phyloP scores from a whole-genome alignment of 2,329 filamentous ascomycete genomes.

The Colletotrichum sp. region DNA sequence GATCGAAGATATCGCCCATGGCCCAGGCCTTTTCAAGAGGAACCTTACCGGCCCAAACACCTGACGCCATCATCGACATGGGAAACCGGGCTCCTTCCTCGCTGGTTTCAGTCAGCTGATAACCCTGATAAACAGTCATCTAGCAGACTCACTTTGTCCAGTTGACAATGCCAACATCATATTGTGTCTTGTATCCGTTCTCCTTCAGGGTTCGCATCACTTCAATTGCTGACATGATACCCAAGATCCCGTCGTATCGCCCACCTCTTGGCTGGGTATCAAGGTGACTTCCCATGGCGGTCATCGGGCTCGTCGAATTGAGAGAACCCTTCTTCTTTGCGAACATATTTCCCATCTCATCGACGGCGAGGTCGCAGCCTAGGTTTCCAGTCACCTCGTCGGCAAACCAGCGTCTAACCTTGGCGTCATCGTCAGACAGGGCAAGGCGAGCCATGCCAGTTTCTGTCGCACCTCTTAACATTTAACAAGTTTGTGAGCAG shows the following conservation, averaged over 20 bases:
- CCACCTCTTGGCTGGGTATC: slow-evolving; percentile 70
- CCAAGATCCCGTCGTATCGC: slow-evolving; percentile 79
- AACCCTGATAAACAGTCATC: too few species aligned
- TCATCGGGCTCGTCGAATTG: slow-evolving; percentile 65
- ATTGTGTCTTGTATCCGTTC: slow-evolving; percentile 70
- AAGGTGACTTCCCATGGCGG: slow-evolving; percentile 70
- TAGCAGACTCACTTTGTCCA: slow-evolving; percentile 67
- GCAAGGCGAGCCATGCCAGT: slow-evolving; percentile 80
- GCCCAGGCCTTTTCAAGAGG: slow-evolving; percentile 64
- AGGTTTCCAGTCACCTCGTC: slow-evolving; percentile 60
- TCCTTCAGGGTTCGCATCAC: slow-evolving; percentile 73
- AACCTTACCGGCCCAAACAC: slow-evolving; percentile 77
- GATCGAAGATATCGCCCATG: slow-evolving; percentile 48
- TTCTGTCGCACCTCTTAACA: slow-evolving; percentile 42
- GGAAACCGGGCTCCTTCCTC: slow-evolving; percentile 85
- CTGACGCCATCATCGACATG: slow-evolving; percentile 74
- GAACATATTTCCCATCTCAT: slow-evolving; percentile 84
- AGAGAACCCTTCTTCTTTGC: slow-evolving; percentile 68
- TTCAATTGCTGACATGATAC: slow-evolving; percentile 75
- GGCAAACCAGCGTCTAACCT: slow-evolving; percentile 78
- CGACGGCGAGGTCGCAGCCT: slow-evolving; percentile 71
- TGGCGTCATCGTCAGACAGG: slow-evolving; percentile 73
- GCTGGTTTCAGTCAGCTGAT: slow-evolving; percentile 37
- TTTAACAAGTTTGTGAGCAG: too few species aligned
- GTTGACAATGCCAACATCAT: slow-evolving; percentile 76